Base-by-base conservation (phyloP, 1,284 basidiomycete genomes). In the Porogramme epimiltina region DNA sequence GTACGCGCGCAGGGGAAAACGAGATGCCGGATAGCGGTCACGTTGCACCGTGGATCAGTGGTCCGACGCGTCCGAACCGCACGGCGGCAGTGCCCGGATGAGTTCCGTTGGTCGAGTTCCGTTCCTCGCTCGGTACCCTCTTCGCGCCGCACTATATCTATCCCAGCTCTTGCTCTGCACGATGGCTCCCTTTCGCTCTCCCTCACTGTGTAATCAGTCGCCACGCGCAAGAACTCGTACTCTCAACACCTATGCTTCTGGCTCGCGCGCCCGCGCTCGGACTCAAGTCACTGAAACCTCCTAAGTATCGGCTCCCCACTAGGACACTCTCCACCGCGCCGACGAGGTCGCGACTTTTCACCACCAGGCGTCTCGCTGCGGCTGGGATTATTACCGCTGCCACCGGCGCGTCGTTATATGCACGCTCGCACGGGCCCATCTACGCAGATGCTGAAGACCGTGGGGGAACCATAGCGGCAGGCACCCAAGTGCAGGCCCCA, bases 361-460 rank as follows among this genome's bases (percentile, higher is more conserved):
- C 16, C 4, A 19, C 52, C 6, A 47, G 51, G 19, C 55, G 54
- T 28, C 28, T 55, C 15, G 34, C 49, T 19, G 42, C 45, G 2
- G 23, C 52, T n/a, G 55, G 57, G 1, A 24, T 63, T 2, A 42
- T 40, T 1, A 52, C 55, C 3, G 51, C 48, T 8, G 19, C 56
- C 1, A 41, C 57, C 16, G 54, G 55, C 15, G 47, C 48, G 10
- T 48, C 59, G 6, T 22, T 63, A 11, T 42, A 59, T 19, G 36
- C 48, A 1, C 54, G 48, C 22, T 40, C 42, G 33, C 31, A 28
- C 19, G 24, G 16, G 13, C 24, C 43, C 22, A 25, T 62, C 20
- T 44, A 59, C 47, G 59, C 54, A 16, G 58, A 63, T 39, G 45
- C 56, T 8, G 51, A 52, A 13, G 39, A 41, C 18, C 22, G 15